Conservation (phyloP, 306 rosid genomes). For the Castanea sativa region DNA sequence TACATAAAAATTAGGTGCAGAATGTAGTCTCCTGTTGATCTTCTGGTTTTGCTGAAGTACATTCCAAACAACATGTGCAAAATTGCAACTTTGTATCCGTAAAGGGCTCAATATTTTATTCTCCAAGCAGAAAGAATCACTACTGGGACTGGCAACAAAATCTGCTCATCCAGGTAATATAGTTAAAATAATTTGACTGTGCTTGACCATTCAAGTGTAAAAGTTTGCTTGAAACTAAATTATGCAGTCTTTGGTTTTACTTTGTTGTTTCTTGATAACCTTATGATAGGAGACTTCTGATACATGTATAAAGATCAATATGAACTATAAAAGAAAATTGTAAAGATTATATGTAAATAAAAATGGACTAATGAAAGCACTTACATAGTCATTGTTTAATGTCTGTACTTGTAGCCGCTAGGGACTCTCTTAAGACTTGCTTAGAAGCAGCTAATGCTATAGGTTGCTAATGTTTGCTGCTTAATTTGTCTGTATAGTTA, state of each 20-base stretch:
- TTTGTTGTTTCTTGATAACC: neutral
- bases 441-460: too few species aligned
- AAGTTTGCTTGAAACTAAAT: neutral
- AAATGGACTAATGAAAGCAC: neutral
- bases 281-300: neutral
- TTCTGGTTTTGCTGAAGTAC: too few species aligned
- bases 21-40: too few species aligned
- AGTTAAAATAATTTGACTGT: neutral
- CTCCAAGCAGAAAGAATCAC: constrained; percentile 71
- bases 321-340: too few species aligned
- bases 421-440: too few species aligned
- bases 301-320: neutral
- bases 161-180: constrained; percentile 88
- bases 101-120: neutral
- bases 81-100: too few species aligned
- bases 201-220: neutral
- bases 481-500: too few species aligned
- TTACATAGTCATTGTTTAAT: neutral
- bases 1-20: neutral
- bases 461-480: too few species aligned
- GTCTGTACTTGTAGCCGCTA: neutral
- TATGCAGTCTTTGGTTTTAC: neutral
- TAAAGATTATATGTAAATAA: neutral
- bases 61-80: too few species aligned
- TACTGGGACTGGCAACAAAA: constrained; percentile 59